Base-by-base conservation (phyloP, 495 filamentous ascomycete genomes). In the Podospora bellae-mahoneyi region DNA sequence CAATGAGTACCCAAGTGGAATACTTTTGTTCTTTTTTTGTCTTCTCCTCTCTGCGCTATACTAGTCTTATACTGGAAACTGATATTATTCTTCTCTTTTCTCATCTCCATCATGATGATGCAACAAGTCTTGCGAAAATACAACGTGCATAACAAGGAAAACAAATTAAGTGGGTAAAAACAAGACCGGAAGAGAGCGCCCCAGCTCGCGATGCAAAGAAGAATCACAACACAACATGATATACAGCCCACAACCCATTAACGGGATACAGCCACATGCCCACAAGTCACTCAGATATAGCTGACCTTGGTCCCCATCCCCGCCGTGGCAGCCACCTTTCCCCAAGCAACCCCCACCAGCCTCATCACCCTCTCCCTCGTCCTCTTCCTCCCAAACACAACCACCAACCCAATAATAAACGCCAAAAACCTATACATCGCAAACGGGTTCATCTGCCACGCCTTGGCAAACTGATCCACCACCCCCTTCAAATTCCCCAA, bases 271-370 rank as follows among this genome's bases (percentile, higher is more conserved):
- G 16, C 19, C 19, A 60, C n/a, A 27, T 27, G 20, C 56, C 56
- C 27, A 27, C 55, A 60, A 32, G 3, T 20, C n/a, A 58, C 23
- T 61, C 65, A 72, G 27, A 99, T 95, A 82, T 99, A 99, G 79
- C 90, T 96, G 73, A 99, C 93, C 81, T 97, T 98, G 63, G 97
- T 91, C 0, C 96, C 95, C 94, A 98, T 97, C 0, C 94, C 94
- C 18, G 94, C 89, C 0, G 95, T 99, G 48, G 87, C 84, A 69
- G 83, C 88, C 7, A 97, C 81, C 79, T 97, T 98, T 34, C 87
- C 85, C 95, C 93, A 97, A 26, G 88, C 87, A 32, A 84, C 77
- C 62, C 85, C 86, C 56, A 93, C 75, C 39, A 92, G 82, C 67
- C 87, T 84, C 67, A 86, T 81, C 30, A 97, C 75, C 66, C 90